These are phyloP conservation scores for Arachnopeziza araneosa DNA, from an alignment of 2,329 filamentous ascomycete species.

Conservation along the genomic window DNA sequence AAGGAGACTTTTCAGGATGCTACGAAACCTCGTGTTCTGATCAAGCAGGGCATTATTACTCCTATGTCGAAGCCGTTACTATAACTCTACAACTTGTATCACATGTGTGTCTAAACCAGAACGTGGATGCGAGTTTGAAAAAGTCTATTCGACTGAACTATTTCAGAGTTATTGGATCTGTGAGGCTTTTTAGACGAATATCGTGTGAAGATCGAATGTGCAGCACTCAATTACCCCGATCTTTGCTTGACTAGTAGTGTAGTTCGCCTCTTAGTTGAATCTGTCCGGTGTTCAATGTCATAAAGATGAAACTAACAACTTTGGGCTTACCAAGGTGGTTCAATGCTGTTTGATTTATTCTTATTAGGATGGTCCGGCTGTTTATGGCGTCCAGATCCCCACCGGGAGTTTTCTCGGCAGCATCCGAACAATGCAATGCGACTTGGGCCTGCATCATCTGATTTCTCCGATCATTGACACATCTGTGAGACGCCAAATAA, in stretches of 20 bases:
- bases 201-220: background rate
- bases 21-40: constrained; percentile 81
- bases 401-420: background rate
- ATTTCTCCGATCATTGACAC: background rate
- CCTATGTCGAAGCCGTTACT: constrained; percentile 72
- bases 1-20: constrained; percentile 88
- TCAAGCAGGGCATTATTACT: constrained; percentile 86
- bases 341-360: background rate
- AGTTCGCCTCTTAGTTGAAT: background rate
- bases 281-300: background rate
- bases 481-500: background rate
- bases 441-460: background rate
- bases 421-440: background rate
- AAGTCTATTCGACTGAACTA: background rate
- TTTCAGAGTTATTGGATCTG: background rate
- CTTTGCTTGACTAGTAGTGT: background rate
- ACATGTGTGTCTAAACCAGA: background rate
- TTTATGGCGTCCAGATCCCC: background rate
- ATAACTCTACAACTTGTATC: constrained; percentile 8
- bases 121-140: background rate
- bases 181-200: background rate
- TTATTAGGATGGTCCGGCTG: background rate
- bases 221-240: background rate
- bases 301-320: background rate
- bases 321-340: background rate